Evolutionary conservation across 2,329 filamentous ascomycete species (phyloP).

Genomic region (Monosporascus ibericus): DNA sequence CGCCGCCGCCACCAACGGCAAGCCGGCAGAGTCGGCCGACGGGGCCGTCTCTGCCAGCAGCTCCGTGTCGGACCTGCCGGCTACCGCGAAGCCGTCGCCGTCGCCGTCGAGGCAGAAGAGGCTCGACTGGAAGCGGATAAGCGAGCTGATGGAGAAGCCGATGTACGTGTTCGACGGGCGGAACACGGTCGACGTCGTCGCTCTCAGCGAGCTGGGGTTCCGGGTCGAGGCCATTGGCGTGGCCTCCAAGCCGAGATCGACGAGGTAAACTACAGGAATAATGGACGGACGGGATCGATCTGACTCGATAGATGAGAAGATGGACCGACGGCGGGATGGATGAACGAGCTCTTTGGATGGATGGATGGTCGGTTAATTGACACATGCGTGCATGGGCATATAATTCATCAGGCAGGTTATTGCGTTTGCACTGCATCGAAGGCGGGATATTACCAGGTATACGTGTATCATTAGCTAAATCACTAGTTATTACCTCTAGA

Average conservation of each 20-base stretch:
- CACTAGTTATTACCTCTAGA: too few species aligned
- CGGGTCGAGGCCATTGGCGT: conserved; percentile 45
- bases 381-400: too few species aligned
- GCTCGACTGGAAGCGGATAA: conserved; percentile 46
- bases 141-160: conserved; percentile 44
- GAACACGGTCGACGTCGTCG: conserved; percentile 42
- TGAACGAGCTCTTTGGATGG: neutral
- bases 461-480: neutral
- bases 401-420: too few species aligned
- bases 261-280: neutral
- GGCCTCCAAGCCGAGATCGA: neutral
- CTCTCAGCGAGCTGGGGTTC: conserved; percentile 45
- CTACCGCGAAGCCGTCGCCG: conserved; percentile 16
- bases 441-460: neutral
- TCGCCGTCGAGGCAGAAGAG: conserved; percentile 34
- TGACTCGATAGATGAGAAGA: neutral
- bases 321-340: neutral
- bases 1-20: conserved; percentile 18
- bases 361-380: neutral
- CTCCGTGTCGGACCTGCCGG: neutral
- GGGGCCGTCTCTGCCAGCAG: neutral
- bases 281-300: neutral
- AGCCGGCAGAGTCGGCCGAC: conserved; percentile 36
- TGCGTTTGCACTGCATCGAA: too few species aligned
- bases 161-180: conserved; percentile 54